phyloP scores from a whole-genome alignment of 1,139 yeast genomes.

The Sugiyamaella grinbergsii region DNA sequence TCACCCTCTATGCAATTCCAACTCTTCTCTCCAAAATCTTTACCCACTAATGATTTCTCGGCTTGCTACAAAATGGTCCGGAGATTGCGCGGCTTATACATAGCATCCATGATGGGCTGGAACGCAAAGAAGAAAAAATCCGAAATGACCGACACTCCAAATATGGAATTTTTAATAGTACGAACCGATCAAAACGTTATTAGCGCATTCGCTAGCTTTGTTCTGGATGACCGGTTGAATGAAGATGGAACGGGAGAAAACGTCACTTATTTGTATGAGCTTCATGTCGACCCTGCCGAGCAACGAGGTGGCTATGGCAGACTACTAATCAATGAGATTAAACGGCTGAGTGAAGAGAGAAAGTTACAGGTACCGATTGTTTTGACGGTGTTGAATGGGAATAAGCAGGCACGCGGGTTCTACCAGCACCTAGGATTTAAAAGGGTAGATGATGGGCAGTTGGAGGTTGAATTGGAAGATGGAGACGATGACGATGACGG shows the following conservation, averaged over 20 bases:
- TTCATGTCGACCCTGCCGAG: constrained; percentile 48
- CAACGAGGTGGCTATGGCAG: constrained; percentile 47
- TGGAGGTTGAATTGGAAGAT: background rate
- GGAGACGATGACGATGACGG: background rate
- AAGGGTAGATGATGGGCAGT: background rate
- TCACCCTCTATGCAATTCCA: background rate
- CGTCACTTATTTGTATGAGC: constrained; percentile 56
- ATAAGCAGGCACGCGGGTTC: constrained; percentile 34
- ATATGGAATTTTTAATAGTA: constrained; percentile 47
- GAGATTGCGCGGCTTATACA: constrained; percentile 34
- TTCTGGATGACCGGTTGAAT: constrained; percentile 46
- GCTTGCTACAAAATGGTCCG: constrained; percentile 38
- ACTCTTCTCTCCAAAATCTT: constrained; percentile 22
- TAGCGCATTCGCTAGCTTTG: constrained; percentile 51
- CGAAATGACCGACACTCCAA: constrained; percentile 52
- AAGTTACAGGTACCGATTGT: constrained; percentile 21
- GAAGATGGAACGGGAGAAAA: constrained; percentile 36
- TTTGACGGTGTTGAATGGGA: constrained; percentile 38
- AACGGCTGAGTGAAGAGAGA: constrained; percentile 2
- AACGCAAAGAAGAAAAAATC: constrained; percentile 43
- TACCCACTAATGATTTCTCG: constrained; percentile 22
- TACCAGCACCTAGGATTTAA: constrained; percentile 27
- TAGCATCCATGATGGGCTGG: constrained; percentile 50
- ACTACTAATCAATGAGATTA: constrained; percentile 40
- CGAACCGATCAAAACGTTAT: constrained; percentile 34